phyloP scores from a whole-genome alignment of 176 grass and related monocot species.

The Pharus latifolius region DNA sequence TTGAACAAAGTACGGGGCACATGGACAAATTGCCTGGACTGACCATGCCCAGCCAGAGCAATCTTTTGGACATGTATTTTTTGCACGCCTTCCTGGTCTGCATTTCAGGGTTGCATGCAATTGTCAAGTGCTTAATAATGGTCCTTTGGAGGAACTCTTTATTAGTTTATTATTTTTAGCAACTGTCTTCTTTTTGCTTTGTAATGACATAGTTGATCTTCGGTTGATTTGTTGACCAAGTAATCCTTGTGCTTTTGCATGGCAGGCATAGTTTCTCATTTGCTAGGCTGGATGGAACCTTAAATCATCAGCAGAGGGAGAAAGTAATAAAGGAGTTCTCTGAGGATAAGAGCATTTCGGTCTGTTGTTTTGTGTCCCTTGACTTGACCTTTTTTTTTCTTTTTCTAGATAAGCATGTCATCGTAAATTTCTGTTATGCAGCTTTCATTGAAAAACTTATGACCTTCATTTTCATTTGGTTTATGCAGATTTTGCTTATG shows the following conservation, averaged over 20 bases:
- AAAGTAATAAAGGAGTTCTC: conserved; percentile 76
- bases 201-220: neutral
- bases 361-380: conserved; percentile 22
- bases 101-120: too few relatives aligned
- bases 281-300: conserved; percentile 74
- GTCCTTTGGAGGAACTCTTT: neutral
- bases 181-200: neutral
- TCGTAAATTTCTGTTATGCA: neutral
- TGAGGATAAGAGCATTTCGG: conserved; percentile 64
- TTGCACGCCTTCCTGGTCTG: neutral
- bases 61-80: neutral
- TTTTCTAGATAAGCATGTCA: neutral
- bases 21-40: neutral
- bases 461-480: conserved; percentile 11
- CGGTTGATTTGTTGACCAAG: neutral
- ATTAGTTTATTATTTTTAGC: neutral
- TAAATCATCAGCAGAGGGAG: conserved; percentile 80
- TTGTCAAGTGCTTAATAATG: neutral
- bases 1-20: neutral
- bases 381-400: neutral
- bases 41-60: neutral
- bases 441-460: neutral
- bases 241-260: conserved; percentile 11
- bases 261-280: conserved; percentile 61
- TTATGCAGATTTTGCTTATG: conserved; percentile 77